Evolutionary conservation across 805 yeast genomes (phyloP), one percentile per base, ranked within the genome.

Genomic region (Zygosaccharomyces pseudorouxii): DNA sequence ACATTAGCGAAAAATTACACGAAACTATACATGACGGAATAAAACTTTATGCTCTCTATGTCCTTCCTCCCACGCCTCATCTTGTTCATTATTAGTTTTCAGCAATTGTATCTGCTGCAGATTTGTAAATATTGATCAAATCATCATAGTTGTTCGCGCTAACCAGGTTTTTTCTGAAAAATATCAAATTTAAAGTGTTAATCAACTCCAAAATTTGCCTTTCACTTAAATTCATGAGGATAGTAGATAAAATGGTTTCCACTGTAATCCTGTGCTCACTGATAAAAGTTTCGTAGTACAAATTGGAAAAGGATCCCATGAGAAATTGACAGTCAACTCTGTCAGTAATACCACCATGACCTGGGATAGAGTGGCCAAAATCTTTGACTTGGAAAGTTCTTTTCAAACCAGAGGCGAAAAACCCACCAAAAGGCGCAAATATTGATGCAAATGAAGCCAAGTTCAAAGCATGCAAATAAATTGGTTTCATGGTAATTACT

Each of bases 391-490:
- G 87, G 71, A 93, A 90, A 11, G 98, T 89, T 70, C 99, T 82
- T 73, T 93, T 93, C 59, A 93, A 76, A n/a, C 98, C 99, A 46
- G 95, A 84, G 5, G 98, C 98, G 62, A 93, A 93, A 68, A 93
- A 93, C 1, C 99, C 99, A 47, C 99, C 99, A 65, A 93, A 93
- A 51, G 99, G 99, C 3, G 99, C 99, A 67, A 93, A 84, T 55
- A 93, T 76, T 0, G 98, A 92, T 1, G 99, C 98, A 75, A 93
- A 93, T 3, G 96, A 85, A 12, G 97, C 95, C 51, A 92, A 72
- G 38, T 84, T 77, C 49, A 89, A 77, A 1, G 95, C 83, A 66
- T 93, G 99, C 73, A 90, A 79, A 68, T 92, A 89, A 45, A 93
- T 82, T 42, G 99, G 98, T 61, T 86, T 88, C 39, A 89, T 60